Evolutionary conservation across 1,284 basidiomycete species (phyloP).

Genomic region (Boletellus sp.): DNA sequence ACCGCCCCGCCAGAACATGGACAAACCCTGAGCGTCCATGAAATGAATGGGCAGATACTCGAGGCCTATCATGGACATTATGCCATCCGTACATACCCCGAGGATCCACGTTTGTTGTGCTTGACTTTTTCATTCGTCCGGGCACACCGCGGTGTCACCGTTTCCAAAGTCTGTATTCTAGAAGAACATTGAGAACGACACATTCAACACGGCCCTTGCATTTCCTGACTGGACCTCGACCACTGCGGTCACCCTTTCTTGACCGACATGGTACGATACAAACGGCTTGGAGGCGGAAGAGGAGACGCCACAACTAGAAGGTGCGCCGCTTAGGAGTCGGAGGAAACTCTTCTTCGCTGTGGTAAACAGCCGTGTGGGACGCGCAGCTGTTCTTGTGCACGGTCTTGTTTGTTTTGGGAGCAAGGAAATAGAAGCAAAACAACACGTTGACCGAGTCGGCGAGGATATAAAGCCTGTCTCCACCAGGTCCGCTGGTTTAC

Average conservation of each 20-base stretch:
- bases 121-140: background rate
- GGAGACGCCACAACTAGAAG: slow-evolving; percentile 4
- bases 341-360: slow-evolving; percentile 1
- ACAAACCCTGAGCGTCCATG: too few species aligned
- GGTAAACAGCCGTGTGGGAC: slow-evolving; percentile 4
- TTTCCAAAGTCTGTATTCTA: too few species aligned
- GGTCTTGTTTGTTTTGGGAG: background rate
- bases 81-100: too few species aligned
- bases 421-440: background rate
- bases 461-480: slow-evolving; percentile 9
- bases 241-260: background rate
- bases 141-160: background rate
- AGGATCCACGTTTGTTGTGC: too few species aligned
- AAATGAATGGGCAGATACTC: too few species aligned
- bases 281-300: background rate
- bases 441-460: slow-evolving; percentile 6
- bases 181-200: too few species aligned
- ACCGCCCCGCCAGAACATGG: too few species aligned
- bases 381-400: background rate
- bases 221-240: too few species aligned
- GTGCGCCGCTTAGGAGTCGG: background rate
- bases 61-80: too few species aligned
- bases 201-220: too few species aligned
- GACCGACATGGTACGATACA: background rate
- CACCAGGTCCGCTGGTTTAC: background rate